Percentiles rank a stretch among this genome's conserved stretches.
Evolutionary conservation across 352 stramenopile genomes (phyloP).

Genomic region (Chrysophaeum taylorii): DNA sequence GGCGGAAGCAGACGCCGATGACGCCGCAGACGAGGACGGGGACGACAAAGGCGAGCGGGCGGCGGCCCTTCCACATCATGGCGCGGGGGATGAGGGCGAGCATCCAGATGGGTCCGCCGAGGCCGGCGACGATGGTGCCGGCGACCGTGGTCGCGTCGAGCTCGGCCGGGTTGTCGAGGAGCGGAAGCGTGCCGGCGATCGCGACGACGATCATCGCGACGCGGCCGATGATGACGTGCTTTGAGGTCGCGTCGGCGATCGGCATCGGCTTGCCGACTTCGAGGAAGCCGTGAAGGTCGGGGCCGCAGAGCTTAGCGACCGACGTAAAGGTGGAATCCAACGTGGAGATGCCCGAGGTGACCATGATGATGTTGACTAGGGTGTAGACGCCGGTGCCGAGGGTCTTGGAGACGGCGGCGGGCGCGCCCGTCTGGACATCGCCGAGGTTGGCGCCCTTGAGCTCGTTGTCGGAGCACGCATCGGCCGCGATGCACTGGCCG

Average conservation of each 20-base stretch:
- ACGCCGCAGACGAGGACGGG: slow-evolving; percentile 15
- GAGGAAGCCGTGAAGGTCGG: slow-evolving; percentile 21
- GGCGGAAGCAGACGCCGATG: slow-evolving; percentile 14
- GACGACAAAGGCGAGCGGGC: slow-evolving; percentile 19
- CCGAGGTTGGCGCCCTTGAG: neutral
- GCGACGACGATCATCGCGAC: slow-evolving; percentile 24
- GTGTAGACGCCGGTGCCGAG: slow-evolving; percentile 18
- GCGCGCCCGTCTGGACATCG: slow-evolving; percentile 9
- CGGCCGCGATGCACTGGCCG: slow-evolving; percentile 14
- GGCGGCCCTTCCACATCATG: slow-evolving; percentile 11
- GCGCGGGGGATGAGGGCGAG: slow-evolving; percentile 10
- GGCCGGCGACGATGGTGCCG: slow-evolving; percentile 27
- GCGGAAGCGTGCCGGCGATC: slow-evolving; percentile 23
- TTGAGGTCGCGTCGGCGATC: slow-evolving; percentile 6
- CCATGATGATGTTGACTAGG: slow-evolving; percentile 25
- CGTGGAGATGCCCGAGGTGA: slow-evolving; percentile 24
- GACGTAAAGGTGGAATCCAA: slow-evolving; percentile 28
- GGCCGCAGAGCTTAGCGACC: slow-evolving; percentile 20
- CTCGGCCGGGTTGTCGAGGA: slow-evolving; percentile 18
- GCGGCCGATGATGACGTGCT: slow-evolving; percentile 20
- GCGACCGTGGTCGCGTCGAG: slow-evolving; percentile 23
- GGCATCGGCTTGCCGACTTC: neutral
- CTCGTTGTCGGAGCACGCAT: neutral
- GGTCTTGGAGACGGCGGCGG: slow-evolving; percentile 13
- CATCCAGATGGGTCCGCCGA: slow-evolving; percentile 12